Evolutionary conservation across 1,284 basidiomycete species (phyloP).

Genomic region (Heterobasidion occidentale): DNA sequence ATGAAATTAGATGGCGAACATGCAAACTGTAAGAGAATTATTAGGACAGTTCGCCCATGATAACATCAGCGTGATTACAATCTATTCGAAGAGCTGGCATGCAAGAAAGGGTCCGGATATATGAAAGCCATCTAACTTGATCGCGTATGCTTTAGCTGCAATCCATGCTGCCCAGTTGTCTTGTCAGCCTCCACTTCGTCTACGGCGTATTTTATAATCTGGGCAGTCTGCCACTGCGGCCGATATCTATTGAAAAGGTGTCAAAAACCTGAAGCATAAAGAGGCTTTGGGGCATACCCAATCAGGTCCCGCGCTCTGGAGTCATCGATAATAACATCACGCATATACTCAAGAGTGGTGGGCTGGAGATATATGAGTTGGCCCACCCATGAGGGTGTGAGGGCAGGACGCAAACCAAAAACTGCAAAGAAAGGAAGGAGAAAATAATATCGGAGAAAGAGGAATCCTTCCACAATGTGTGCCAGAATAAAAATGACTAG

Average conservation of each 20-base stretch:
- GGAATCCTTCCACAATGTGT: conserved; percentile 21
- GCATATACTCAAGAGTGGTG: conserved; percentile 22
- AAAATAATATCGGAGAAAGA: conserved; percentile 23
- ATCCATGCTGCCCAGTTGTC: conserved; percentile 6
- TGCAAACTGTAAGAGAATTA: background rate
- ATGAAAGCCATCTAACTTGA: too few relatives aligned
- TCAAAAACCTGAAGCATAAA: background rate
- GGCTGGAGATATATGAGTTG: conserved; percentile 23
- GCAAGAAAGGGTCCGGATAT: too few relatives aligned
- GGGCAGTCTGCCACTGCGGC: conserved; percentile 23
- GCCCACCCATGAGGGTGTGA: conserved; percentile 25
- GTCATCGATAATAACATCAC: conserved; percentile 23
- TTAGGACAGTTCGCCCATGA: background rate
- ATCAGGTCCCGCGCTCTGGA: conserved; percentile 24
- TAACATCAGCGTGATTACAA: too few relatives aligned
- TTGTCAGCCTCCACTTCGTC: conserved; percentile 21
- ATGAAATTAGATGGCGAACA: background rate
- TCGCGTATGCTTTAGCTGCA: conserved; percentile 8
- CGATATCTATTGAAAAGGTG: conserved; percentile 16
- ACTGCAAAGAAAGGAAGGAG: conserved; percentile 16
- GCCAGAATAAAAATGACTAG: conserved; percentile 22
- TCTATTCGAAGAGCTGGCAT: too few relatives aligned
- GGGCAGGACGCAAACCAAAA: conserved; percentile 13
- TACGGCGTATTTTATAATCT: conserved; percentile 23
- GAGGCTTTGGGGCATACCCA: conserved; percentile 14